Conservation (phyloP, 2,329 filamentous ascomycete species). For the Monilinia laxa region DNA sequence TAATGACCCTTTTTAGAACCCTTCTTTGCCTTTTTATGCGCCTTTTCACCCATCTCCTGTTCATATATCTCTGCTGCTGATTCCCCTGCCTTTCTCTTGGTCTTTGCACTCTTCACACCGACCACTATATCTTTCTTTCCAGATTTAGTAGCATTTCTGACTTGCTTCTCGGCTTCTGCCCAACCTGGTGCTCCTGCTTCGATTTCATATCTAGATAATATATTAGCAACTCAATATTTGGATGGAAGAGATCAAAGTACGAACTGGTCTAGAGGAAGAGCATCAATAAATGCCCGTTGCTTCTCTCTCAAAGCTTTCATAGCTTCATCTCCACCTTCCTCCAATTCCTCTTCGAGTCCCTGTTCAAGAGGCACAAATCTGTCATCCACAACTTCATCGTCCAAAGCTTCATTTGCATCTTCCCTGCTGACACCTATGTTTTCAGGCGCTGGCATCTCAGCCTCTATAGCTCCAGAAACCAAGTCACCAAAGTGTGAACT, state of each 20-base stretch:
- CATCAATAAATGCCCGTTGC: slow-evolving; percentile 85
- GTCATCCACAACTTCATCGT: slow-evolving; percentile 65
- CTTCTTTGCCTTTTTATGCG: slow-evolving; percentile 57
- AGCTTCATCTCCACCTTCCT: slow-evolving; percentile 77
- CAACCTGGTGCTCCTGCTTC: slow-evolving; percentile 61
- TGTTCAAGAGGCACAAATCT: slow-evolving; percentile 70
- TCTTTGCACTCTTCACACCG: slow-evolving; percentile 76
- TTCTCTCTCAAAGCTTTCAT: slow-evolving; percentile 70
- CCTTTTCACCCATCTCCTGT: slow-evolving; percentile 54
- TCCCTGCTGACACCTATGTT: slow-evolving; percentile 58
- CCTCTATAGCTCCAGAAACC: slow-evolving; percentile 70
- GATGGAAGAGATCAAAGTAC: slow-evolving; percentile 40
- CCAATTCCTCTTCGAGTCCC: slow-evolving; percentile 76
- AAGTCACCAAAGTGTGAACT: slow-evolving; percentile 73
- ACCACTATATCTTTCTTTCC: slow-evolving; percentile 64
- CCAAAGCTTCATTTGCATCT: slow-evolving; percentile 63
- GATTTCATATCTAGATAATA: slow-evolving; percentile 59
- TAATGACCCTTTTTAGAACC: slow-evolving; percentile 35
- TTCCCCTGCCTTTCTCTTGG: slow-evolving; percentile 68
- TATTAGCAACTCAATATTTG: slow-evolving; percentile 26
- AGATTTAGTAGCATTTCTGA: slow-evolving; percentile 56
- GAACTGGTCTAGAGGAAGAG: slow-evolving; percentile 83
- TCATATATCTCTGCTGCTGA: slow-evolving; percentile 64
- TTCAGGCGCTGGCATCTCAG: slow-evolving; percentile 60
- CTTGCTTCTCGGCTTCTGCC: slow-evolving; percentile 73